These are phyloP conservation scores for Parastagonospora nodorum DNA, from an alignment of 2,329 filamentous ascomycete genomes.

Conservation along the genomic window DNA sequence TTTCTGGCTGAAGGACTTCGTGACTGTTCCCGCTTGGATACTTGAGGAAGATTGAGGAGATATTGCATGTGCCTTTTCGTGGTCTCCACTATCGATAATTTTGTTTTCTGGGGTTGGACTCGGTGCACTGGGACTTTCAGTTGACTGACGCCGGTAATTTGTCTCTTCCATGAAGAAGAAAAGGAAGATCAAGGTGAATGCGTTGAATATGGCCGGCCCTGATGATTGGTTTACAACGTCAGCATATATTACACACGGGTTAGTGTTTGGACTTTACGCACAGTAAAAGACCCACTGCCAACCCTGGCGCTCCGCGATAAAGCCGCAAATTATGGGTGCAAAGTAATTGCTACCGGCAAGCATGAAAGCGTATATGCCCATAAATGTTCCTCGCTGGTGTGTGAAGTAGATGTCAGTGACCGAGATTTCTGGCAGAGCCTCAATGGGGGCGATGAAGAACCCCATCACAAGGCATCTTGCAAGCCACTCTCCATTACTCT, in stretches of 20 bases:
- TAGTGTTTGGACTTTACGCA: background rate
- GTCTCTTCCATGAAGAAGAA: slow-evolving; percentile 68
- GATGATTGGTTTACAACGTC: background rate
- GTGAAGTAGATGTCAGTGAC: slow-evolving; percentile 50
- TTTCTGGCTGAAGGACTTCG: slow-evolving; percentile 25
- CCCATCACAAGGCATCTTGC: slow-evolving; percentile 55
- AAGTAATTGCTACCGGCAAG: slow-evolving; percentile 45
- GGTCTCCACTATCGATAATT: slow-evolving; percentile 6
- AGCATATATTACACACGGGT: background rate
- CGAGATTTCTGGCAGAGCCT: slow-evolving; percentile 55
- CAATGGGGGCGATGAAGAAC: slow-evolving; percentile 55
- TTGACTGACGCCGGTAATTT: slow-evolving; percentile 54
- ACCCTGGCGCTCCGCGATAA: slow-evolving; percentile 42
- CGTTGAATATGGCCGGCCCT: slow-evolving; percentile 59
- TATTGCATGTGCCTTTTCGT: slow-evolving; percentile 28
- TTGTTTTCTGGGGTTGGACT: slow-evolving; percentile 9
- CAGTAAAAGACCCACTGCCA: slow-evolving; percentile 51
- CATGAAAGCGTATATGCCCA: slow-evolving; percentile 40
- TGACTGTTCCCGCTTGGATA: slow-evolving; percentile 7
- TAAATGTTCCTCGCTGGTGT: slow-evolving; percentile 39
- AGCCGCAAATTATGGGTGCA: slow-evolving; percentile 44
- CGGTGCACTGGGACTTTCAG: slow-evolving; percentile 10
- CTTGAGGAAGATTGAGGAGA: slow-evolving; percentile 20
- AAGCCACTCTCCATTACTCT: slow-evolving; percentile 54
- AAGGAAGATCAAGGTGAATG: slow-evolving; percentile 55